Evolutionary conservation across 495 filamentous ascomycete genomes (phyloP).

Genomic region (Beverwykella pulmonaria): DNA sequence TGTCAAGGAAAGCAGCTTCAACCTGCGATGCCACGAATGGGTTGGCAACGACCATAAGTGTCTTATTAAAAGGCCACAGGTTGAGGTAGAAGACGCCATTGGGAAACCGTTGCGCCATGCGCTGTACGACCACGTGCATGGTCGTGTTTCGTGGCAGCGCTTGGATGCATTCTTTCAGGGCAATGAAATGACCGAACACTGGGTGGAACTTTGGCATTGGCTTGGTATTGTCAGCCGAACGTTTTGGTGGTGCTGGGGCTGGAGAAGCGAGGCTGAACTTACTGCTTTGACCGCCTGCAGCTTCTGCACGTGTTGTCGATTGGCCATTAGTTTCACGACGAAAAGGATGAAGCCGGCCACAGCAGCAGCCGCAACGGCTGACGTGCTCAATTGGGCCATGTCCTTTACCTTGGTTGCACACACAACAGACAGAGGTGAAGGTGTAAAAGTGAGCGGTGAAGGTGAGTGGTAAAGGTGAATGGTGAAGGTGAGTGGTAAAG

Average conservation of each 20-base stretch:
- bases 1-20: slow-evolving; percentile 19
- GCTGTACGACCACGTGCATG: slow-evolving; percentile 6
- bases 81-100: slow-evolving; percentile 43
- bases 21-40: slow-evolving; percentile 33
- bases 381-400: neutral
- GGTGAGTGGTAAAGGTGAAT: too few relatives aligned
- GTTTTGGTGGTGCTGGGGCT: neutral
- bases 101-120: slow-evolving; percentile 19
- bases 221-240: slow-evolving; percentile 15
- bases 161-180: slow-evolving; percentile 30
- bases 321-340: neutral
- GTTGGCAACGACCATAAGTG: slow-evolving; percentile 34
- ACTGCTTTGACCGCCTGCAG: slow-evolving; percentile 2
- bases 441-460: too few relatives aligned
- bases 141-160: slow-evolving; percentile 3
- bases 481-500: too few relatives aligned
- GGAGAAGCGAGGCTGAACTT: neutral
- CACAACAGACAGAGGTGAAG: too few relatives aligned
- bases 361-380: neutral
- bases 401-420: too few relatives aligned
- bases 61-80: slow-evolving; percentile 43
- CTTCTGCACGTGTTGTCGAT: neutral
- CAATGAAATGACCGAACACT: slow-evolving; percentile 39
- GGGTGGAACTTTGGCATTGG: slow-evolving; percentile 41
- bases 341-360: neutral